These are phyloP conservation scores for Solanum megistacrolobum DNA, from an alignment of 257 asterid genomes.

Conservation along the genomic window DNA sequence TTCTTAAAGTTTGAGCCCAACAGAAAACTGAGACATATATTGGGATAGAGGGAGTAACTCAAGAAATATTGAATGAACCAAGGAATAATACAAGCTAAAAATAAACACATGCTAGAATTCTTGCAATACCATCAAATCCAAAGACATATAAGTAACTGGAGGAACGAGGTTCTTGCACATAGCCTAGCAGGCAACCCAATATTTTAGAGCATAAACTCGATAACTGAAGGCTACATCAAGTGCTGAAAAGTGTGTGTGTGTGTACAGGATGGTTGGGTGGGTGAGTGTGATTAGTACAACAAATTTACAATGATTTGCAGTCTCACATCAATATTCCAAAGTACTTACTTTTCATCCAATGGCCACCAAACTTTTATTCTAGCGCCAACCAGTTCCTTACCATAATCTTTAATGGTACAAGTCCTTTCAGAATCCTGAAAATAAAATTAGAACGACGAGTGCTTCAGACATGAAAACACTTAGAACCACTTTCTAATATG, in stretches of 20 bases:
- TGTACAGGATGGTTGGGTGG: not conserved
- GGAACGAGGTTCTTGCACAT: not conserved
- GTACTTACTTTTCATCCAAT: slow-evolving; percentile 25
- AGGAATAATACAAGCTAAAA: not conserved
- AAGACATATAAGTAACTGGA: not conserved
- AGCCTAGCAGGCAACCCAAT: not conserved
- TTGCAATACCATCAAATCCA: not conserved
- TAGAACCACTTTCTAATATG: not conserved
- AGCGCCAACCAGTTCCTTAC: slow-evolving; percentile 37
- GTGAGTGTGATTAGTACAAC: not conserved
- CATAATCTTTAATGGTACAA: slow-evolving; percentile 11
- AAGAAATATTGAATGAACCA: not conserved
- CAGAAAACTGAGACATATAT: not conserved
- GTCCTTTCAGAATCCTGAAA: slow-evolving; percentile 16
- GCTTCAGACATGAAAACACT: not conserved
- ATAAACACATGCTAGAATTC: not conserved
- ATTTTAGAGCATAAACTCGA: not conserved
- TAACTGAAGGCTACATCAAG: not conserved
- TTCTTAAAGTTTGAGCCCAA: not conserved
- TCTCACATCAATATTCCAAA: not conserved
- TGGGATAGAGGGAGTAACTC: not conserved
- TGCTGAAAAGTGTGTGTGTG: not conserved
- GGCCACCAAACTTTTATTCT: slow-evolving; percentile 50
- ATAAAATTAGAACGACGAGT: not conserved
- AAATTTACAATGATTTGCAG: not conserved